Evolutionary conservation across 345 rosid genomes (phyloP).

Genomic region (Excoecaria cochinchinensis): DNA sequence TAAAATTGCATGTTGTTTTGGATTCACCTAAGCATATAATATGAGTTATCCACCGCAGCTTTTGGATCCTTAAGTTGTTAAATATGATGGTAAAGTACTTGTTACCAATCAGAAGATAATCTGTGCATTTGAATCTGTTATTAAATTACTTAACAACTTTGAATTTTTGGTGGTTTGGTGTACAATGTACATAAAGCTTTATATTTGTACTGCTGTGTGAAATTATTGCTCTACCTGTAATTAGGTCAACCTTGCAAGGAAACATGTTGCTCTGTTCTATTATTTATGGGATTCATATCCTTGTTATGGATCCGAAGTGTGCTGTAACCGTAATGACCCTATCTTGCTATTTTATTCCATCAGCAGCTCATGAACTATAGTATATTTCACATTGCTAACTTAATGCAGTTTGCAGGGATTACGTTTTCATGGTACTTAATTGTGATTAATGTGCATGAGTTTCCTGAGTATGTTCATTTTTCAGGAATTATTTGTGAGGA

Average conservation of each 20-base stretch:
- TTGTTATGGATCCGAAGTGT: background rate
- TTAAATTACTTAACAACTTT: too few species aligned
- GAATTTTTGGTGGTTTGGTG: too few species aligned
- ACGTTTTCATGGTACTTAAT: background rate
- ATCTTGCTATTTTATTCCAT: background rate
- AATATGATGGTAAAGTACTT: background rate
- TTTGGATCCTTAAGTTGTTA: background rate
- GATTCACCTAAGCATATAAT: background rate
- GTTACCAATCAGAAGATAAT: too few species aligned
- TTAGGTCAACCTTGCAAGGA: background rate
- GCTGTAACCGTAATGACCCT: background rate
- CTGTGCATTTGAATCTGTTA: too few species aligned
- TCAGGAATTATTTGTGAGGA: background rate
- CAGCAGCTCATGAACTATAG: background rate
- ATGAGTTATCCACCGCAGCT: background rate
- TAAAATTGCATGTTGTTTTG: background rate
- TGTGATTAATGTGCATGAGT: background rate
- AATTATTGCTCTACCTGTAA: background rate
- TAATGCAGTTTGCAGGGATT: background rate
- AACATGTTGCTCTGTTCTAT: background rate
- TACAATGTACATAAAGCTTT: too few species aligned
- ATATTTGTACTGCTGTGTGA: too few species aligned
- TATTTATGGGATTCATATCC: background rate
- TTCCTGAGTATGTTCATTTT: background rate
- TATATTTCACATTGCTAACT: background rate